These are phyloP conservation scores for Termitomyces heimii DNA, from an alignment of 768 basidiomycete species.

Conservation along the genomic window DNA sequence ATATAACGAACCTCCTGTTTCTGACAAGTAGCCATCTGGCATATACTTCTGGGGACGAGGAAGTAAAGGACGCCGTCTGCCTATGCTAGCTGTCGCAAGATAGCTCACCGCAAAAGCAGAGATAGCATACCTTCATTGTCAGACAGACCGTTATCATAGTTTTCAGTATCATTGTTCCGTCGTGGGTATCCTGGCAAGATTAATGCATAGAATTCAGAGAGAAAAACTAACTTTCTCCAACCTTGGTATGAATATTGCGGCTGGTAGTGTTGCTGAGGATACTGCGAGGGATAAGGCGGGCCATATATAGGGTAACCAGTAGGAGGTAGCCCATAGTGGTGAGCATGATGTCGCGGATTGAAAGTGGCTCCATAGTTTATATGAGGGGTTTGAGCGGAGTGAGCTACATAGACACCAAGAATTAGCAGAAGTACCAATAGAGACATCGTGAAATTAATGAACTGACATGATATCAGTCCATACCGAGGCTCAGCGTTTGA, in stretches of 20 bases:
- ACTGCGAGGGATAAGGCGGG: not conserved
- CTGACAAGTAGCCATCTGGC: conserved; percentile 1
- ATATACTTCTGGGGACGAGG: not conserved
- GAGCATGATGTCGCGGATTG: not conserved
- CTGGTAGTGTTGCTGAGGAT: not conserved
- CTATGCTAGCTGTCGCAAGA: not conserved
- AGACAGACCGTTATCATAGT: not conserved
- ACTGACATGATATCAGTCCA: not conserved
- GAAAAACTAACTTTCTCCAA: not conserved
- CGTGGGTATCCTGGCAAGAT: not conserved
- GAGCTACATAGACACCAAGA: not conserved
- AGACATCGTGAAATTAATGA: not conserved
- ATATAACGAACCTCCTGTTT: conserved; percentile 2
- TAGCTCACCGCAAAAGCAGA: not conserved
- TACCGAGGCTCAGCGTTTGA: conserved; percentile 5
- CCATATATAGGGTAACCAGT: not conserved
- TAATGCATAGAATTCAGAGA: not conserved
- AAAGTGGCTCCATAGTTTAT: not conserved
- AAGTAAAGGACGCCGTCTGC: not conserved
- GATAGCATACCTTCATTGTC: not conserved
- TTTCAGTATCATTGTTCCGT: not conserved
- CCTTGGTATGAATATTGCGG: not conserved
- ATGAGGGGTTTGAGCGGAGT: not conserved
- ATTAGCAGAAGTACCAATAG: not conserved
- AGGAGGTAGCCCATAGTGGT: not conserved